phyloP scores from a whole-genome alignment of 106 monocot genomes.

The Dendrobium catenatum region DNA sequence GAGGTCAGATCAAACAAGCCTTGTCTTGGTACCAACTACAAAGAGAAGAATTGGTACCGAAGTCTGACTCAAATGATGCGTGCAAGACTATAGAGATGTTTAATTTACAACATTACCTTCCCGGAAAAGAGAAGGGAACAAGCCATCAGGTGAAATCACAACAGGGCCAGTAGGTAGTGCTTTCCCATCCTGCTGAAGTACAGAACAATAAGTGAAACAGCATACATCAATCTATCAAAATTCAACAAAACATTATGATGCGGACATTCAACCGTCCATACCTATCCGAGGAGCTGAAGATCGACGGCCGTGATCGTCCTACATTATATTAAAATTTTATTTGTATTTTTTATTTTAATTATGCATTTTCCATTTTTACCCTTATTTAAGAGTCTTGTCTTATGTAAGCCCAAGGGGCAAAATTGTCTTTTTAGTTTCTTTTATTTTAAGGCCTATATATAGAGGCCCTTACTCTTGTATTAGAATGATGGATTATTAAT shows the following conservation, averaged over 20 bases:
- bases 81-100: not conserved
- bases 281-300: too few relatives aligned
- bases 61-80: not conserved
- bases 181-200: slow-evolving; percentile 79
- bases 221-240: not conserved
- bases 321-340: too few relatives aligned
- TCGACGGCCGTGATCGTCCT: too few relatives aligned
- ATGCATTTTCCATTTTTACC: too few relatives aligned
- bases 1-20: not conserved
- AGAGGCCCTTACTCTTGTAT: too few relatives aligned
- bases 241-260: not conserved
- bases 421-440: too few relatives aligned
- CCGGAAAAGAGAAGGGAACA: slow-evolving; percentile 87
- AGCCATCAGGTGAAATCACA: slow-evolving; percentile 95
- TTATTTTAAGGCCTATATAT: too few relatives aligned
- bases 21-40: not conserved
- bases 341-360: too few relatives aligned
- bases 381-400: too few relatives aligned
- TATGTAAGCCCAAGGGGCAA: too few relatives aligned
- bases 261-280: too few relatives aligned
- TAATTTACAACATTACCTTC: slow-evolving; percentile 52
- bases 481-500: too few relatives aligned
- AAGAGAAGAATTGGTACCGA: not conserved
- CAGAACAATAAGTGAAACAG: not conserved
- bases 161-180: slow-evolving; percentile 83